Base-by-base conservation (phyloP, 129 eudicot species). In the Tagetes erecta region DNA sequence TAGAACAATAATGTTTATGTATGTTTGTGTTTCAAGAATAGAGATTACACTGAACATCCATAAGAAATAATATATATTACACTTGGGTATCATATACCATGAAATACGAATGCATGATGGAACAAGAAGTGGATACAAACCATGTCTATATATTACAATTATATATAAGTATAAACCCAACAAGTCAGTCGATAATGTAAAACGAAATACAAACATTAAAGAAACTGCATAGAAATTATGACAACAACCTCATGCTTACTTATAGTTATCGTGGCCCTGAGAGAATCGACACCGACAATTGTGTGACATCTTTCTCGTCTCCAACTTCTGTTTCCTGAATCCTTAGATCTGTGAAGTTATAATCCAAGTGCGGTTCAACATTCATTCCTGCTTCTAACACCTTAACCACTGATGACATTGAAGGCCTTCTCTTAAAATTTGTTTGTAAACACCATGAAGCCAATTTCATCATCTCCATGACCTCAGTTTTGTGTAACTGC, bases 401-500 rank as follows among this genome's bases (percentile, higher is more conserved):
- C 59, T 52, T 52, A 52, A 52, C 59, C 34, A 52, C 59, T 8
- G 33, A n/a, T 14, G 59, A 14, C 59, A 52, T 52, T 52, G 59
- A 52, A 14, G 36, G 63, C 37, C 63, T 56, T 30, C 36, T 1
- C 37, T 30, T 56, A 30, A 2, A 56, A 5, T 56, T 30, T 30
- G 13, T 56, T 56, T 56, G 63, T 56, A 56, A 27, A 56, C 63
- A 56, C 63, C 63, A 56, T 8, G 49, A 44, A 44, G 2, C 49
- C 2, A 44, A 0, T 20, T 53, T 5, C 60, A 53, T 20, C 60
- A 20, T 53, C 60, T 53, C 60, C 60, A 53, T 34, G 8, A 49
- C 72, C 37, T 78, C 77, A 7, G 68, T 31, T 34, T 27, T 27
- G 0, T 76, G 57, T 36, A 2, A 5, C 0, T 44, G 64, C 81